Base-by-base conservation (phyloP, 2,329 filamentous ascomycete genomes). In the Xylariales sp. region DNA sequence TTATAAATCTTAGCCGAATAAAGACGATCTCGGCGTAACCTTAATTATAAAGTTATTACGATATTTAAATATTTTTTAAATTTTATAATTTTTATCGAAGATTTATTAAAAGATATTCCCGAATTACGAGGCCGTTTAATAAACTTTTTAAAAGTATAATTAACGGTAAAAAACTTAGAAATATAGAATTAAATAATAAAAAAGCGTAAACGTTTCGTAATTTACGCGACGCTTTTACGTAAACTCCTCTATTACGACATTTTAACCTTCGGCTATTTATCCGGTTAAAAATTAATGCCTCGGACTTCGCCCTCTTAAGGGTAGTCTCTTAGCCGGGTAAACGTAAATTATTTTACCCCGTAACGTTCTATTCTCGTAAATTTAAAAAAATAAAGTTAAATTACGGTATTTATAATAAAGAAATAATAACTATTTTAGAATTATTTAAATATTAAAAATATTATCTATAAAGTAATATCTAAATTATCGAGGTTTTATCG, bases 381-480 rank as follows among this genome's bases (percentile, higher is more conserved):
- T 19, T 34, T 34, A 34, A 34, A 34, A 14, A 14, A 34, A 20
- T 14, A 20, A 34, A 34, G 14, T 10, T 34, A 34, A 34, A 34
- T 34, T 34, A 34, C 18, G 14, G 16, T 7, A 34, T 14, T 20
- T 20, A 16, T 20, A 20, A 34, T 34, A 34, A 34, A 34, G 14
- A 22, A 20, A 34, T 34, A 34, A 34, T 34, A 34, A 34, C 14
- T 20, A 34, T 34, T 20, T 18, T 34, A 18, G 22, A 34, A 7
- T 16, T 20, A 2, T 34, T 34, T 34, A 34, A 34, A 20, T 34
- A 34, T 34, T 34, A 34, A 20, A 16, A 19, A 20, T 34, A 34
- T 34, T 34, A 34, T 7, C 22, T 34, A 22, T 34, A 34, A 34
- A 20, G 14, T 18, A 20, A 18, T 22, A 20, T 3, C 14, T 34